Evolutionary conservation across 2,329 filamentous ascomycete species (phyloP), one percentile per base, ranked within the genome.

Genomic region (Pseudogymnoascus sp.): DNA sequence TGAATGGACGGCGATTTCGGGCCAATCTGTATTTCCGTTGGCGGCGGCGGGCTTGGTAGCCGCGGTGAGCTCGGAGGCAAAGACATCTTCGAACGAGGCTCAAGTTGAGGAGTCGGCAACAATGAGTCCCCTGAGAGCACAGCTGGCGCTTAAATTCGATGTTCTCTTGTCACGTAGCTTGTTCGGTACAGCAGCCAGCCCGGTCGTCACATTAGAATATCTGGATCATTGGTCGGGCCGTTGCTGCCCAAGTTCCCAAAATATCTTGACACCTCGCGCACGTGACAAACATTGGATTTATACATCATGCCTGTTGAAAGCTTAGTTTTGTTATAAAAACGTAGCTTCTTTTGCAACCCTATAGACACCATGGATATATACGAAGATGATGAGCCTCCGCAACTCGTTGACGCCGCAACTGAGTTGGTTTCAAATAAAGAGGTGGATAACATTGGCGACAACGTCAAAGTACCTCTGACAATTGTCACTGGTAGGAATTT

Each of bases 11-110:
- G 90, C 58, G 91, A 94, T 69, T 86, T 86, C 61, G 89, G 87
- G 6, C 85, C 88, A 65, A 96, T 87, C 76, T 97, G 93, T 67
- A 96, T 94, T 76, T 99, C 94, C 64, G 93, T 91, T 62, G 95
- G 87, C 35, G 94, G 94, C 62, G 94, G 94, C 63, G 94, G 94
- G 75, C 91, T 97, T 63, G 94, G 94, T 59, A 99, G 85, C 72
- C 94, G 89, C 65, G 94, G 93, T 57, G 92, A 97, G 75, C 85
- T 93, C 65, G 90, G 87, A 68, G 82, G 76, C 65, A 84, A 74
- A 66, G 82, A 78, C 82, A 85, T 84, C 66, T 66, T 74, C 64
- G 65, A 64, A 14, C 30, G 38, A 53, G 53, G 35, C 30, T 50
- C 33, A 36, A 12, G 47, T 53, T 53, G 47, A 53, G 47, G 47